Evolutionary conservation across 2,329 filamentous ascomycete genomes (phyloP).

Genomic region (Pseudogymnoascus sp.): DNA sequence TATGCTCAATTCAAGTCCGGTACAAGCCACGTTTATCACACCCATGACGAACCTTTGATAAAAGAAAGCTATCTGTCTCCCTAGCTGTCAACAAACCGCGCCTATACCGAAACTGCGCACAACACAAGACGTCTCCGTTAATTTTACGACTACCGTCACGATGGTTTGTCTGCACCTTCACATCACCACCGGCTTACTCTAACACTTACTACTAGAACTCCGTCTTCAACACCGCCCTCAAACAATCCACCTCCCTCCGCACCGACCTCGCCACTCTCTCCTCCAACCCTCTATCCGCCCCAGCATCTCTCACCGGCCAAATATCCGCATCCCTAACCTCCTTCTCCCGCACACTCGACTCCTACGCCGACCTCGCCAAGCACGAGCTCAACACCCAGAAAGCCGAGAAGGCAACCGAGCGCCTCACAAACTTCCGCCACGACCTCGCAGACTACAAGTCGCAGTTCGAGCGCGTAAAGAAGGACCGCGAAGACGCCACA

Average conservation of each 20-base stretch:
- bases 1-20: slow-evolving; percentile 3
- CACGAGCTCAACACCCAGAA: slow-evolving; percentile 87
- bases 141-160: background rate
- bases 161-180: background rate
- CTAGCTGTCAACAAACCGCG: background rate
- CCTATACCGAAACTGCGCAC: background rate
- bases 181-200: background rate
- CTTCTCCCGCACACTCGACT: slow-evolving; percentile 84
- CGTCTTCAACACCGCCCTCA: slow-evolving; percentile 76
- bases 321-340: slow-evolving; percentile 70
- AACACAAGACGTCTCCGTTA: background rate
- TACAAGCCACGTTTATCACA: slow-evolving; percentile 9
- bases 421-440: slow-evolving; percentile 74
- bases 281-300: slow-evolving; percentile 47
- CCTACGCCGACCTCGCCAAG: slow-evolving; percentile 77
- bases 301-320: slow-evolving; percentile 60
- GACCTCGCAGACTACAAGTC: slow-evolving; percentile 75
- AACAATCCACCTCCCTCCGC: slow-evolving; percentile 74
- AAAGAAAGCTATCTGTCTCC: background rate
- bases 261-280: slow-evolving; percentile 67
- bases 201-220: slow-evolving; percentile 52
- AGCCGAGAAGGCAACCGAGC: slow-evolving; percentile 80
- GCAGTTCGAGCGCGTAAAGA: slow-evolving; percentile 70
- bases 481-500: slow-evolving; percentile 65
- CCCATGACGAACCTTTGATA: slow-evolving; percentile 2